Percentiles rank a stretch among this genome's conserved stretches.
phyloP scores from a whole-genome alignment of 805 yeast species.

The Saccharomycopsis amapae region DNA sequence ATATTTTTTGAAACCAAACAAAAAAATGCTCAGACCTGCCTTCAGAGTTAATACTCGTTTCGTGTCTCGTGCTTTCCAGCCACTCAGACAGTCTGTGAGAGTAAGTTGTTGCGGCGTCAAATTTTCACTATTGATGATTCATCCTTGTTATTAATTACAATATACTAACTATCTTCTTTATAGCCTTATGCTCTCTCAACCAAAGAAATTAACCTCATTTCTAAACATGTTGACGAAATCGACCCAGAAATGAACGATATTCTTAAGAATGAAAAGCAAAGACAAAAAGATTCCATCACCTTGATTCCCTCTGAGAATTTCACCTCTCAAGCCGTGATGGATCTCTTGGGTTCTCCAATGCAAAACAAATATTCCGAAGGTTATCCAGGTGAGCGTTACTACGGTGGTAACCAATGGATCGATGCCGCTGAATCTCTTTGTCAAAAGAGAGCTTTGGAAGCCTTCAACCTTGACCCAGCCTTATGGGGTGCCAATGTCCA shows the following conservation, averaged over 20 bases:
- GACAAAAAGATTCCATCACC: conserved; percentile 91
- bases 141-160: neutral
- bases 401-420: conserved; percentile 97
- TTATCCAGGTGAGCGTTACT: conserved; percentile 97
- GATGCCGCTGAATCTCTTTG: conserved; percentile 90
- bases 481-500: conserved; percentile 99
- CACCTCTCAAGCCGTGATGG: conserved; percentile 93
- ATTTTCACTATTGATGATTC: neutral
- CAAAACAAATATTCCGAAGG: conserved; percentile 98
- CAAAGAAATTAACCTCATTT: conserved; percentile 15
- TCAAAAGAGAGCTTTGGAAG: conserved; percentile 89
- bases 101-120: neutral
- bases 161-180: conserved; percentile 3
- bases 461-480: conserved; percentile 71
- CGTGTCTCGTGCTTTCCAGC: neutral
- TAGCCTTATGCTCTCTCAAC: conserved; percentile 18
- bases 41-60: conserved; percentile 1
- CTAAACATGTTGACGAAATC: conserved; percentile 43
- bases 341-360: conserved; percentile 96
- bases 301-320: conserved; percentile 96
- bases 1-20: too few species aligned
- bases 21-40: conserved; percentile 9
- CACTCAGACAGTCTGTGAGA: neutral
- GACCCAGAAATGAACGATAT: conserved; percentile 77
- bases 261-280: conserved; percentile 70